phyloP scores from a whole-genome alignment of 805 yeast species.

The Teunomyces barrocoloradensis region DNA sequence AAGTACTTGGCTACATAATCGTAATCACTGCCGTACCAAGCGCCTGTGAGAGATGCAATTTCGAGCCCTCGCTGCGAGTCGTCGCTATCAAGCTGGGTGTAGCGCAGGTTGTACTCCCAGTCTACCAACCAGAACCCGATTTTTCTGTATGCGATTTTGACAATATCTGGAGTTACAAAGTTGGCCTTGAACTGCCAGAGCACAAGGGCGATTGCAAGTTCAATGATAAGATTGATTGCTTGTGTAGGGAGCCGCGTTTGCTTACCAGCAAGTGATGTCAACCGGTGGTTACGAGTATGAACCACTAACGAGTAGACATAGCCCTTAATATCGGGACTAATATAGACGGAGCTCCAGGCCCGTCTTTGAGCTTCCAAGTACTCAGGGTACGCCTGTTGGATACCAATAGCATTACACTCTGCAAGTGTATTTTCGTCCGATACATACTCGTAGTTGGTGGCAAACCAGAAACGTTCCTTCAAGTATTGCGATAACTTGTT shows the following conservation, averaged over 20 bases:
- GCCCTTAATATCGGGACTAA: conserved; percentile 34
- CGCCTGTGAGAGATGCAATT: conserved; percentile 37
- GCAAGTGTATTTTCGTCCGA: conserved; percentile 6
- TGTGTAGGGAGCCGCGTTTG: conserved; percentile 33
- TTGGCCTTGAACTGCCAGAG: conserved; percentile 13
- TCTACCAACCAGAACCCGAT: conserved; percentile 44
- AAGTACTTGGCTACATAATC: conserved; percentile 28
- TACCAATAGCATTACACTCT: neutral
- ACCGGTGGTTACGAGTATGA: conserved; percentile 36
- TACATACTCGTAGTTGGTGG: conserved; percentile 10
- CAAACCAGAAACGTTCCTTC: conserved; percentile 14
- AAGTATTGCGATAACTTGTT: conserved; percentile 9
- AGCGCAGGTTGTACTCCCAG: conserved; percentile 33
- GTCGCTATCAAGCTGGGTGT: conserved; percentile 1
- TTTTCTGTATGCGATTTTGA: conserved; percentile 37
- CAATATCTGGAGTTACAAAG: conserved; percentile 37
- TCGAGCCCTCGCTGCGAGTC: conserved; percentile 21
- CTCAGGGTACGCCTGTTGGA: conserved; percentile 1
- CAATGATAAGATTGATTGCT: conserved; percentile 27
- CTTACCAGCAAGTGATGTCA: conserved; percentile 37
- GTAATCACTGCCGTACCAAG: conserved; percentile 46
- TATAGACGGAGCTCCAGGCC: conserved; percentile 17
- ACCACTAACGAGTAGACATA: conserved; percentile 38
- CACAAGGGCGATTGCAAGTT: conserved; percentile 27
- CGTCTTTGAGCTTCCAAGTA: neutral